Evolutionary conservation across 176 grass and related monocot genomes (phyloP).

Genomic region (Triticum monococcum): DNA sequence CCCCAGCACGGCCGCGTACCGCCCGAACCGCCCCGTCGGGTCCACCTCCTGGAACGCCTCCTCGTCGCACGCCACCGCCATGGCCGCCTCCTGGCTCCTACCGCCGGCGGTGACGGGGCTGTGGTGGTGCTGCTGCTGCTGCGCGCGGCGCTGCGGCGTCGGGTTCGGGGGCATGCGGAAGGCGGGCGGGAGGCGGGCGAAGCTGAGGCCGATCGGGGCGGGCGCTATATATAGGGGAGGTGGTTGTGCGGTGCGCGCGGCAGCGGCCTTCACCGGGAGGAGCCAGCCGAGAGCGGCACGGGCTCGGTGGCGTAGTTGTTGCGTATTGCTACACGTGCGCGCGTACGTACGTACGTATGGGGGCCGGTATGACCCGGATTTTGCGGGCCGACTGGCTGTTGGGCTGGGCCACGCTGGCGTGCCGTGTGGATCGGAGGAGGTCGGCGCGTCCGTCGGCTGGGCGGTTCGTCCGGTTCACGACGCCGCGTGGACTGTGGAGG

Average conservation of each 20-base stretch:
- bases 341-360: neutral
- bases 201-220: constrained; percentile 8
- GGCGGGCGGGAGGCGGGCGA: neutral
- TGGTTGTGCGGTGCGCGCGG: neutral
- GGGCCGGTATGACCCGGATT: neutral
- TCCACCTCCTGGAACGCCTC: constrained; percentile 95
- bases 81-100: neutral
- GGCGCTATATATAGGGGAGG: constrained; percentile 36
- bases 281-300: neutral
- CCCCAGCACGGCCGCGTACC: constrained; percentile 77
- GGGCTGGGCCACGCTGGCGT: neutral
- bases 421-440: neutral
- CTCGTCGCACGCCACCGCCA: constrained; percentile 31
- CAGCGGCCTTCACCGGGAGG: constrained; percentile 29
- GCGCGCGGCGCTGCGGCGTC: constrained; percentile 4
- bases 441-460: neutral
- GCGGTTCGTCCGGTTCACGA: neutral
- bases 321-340: neutral
- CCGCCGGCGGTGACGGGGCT: neutral
- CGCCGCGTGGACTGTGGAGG: neutral
- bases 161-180: constrained; percentile 11
- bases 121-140: neutral
- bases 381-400: neutral
- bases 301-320: neutral
- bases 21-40: constrained; percentile 79